phyloP scores from a whole-genome alignment of 2,329 filamentous ascomycete species.

The Trichoderma aggressivum region DNA sequence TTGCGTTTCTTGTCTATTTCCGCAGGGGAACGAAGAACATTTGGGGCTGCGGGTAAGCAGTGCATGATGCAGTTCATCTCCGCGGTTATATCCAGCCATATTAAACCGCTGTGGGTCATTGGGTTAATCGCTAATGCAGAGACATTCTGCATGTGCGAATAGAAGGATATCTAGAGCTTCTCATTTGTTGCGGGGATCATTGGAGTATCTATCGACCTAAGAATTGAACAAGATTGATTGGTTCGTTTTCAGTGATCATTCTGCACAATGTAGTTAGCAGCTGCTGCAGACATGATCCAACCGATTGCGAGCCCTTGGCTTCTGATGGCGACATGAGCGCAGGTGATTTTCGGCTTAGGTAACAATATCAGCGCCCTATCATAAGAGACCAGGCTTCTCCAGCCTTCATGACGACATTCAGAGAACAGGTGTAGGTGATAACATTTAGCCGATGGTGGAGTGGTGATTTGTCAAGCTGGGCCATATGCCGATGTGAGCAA shows the following conservation, averaged over 20 bases:
- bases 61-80: conserved; percentile 1
- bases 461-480: background rate
- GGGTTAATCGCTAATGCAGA: background rate
- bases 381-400: background rate
- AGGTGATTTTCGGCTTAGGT: conserved; percentile 10
- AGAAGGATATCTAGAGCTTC: background rate
- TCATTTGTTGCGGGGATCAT: background rate
- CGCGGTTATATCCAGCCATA: background rate
- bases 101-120: background rate
- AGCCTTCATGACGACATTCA: conserved; percentile 6
- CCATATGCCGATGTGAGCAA: background rate
- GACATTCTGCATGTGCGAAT: background rate
- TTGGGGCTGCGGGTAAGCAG: background rate
- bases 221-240: background rate
- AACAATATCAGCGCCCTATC: background rate
- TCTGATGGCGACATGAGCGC: conserved; percentile 15
- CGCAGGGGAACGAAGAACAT: background rate
- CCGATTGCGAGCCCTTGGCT: conserved; percentile 14
- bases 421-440: background rate
- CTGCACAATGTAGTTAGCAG: background rate
- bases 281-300: background rate
- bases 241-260: background rate
- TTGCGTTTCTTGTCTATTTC: background rate
- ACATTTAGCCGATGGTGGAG: conserved; percentile 1
- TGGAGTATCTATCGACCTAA: background rate